A percentile compares a stretch with the other conserved stretches of the same genome.
phyloP scores from a whole-genome alignment of 306 rosid genomes.

The Psophocarpus tetragonolobus region DNA sequence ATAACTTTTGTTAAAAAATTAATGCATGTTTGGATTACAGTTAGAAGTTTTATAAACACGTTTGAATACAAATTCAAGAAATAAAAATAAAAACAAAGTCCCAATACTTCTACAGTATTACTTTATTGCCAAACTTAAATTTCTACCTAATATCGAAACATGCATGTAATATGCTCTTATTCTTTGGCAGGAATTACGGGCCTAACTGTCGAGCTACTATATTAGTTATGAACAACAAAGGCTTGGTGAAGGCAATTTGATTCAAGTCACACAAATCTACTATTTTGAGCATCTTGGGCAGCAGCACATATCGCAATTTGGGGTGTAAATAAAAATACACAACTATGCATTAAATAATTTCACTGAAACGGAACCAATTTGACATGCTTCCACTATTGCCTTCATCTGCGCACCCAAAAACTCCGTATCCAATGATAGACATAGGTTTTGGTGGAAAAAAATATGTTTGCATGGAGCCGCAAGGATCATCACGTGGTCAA shows the following conservation, averaged over 20 bases:
- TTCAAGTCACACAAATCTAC: conserved; percentile 22
- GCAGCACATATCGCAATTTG: neutral
- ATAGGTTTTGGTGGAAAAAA: neutral
- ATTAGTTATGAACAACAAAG: neutral
- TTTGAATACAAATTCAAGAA: too few species aligned
- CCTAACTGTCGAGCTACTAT: neutral
- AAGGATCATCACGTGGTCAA: conserved; percentile 52
- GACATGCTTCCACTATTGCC: neutral
- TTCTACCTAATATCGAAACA: too few species aligned
- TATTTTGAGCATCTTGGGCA: neutral
- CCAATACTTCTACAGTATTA: too few species aligned
- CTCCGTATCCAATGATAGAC: neutral
- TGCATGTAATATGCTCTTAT: too few species aligned
- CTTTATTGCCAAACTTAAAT: too few species aligned
- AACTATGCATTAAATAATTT: conserved; percentile 2
- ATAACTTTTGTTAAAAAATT: too few species aligned
- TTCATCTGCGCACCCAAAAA: neutral
- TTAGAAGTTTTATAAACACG: too few species aligned
- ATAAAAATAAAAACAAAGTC: too few species aligned
- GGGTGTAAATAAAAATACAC: neutral
- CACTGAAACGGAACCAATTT: neutral
- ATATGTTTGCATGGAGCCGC: neutral
- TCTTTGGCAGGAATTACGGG: neutral
- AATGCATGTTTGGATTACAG: too few species aligned
- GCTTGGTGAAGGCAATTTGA: neutral